Evolutionary conservation across 768 basidiomycete species (phyloP).

Genomic region (Lyophyllum decastes): DNA sequence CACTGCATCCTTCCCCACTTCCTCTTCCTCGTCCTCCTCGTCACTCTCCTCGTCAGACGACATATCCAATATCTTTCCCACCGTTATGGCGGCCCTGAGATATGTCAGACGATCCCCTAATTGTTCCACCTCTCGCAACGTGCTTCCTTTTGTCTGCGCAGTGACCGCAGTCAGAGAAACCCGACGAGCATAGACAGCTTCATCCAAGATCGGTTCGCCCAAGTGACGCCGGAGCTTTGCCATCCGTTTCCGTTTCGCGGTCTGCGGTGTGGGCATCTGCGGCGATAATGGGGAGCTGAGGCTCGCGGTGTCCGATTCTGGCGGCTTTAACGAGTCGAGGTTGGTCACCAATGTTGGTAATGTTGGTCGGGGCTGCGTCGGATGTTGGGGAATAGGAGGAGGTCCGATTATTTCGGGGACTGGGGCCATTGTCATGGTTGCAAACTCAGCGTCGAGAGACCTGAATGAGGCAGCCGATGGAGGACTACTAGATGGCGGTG

Average conservation of each 20-base stretch:
- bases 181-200: constrained; percentile 7
- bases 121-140: neutral
- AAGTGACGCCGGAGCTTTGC: constrained; percentile 34
- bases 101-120: constrained; percentile 4
- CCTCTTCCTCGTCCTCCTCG: neutral
- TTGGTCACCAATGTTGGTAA: neutral
- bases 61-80: constrained; percentile 14
- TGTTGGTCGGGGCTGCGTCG: neutral
- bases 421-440: neutral
- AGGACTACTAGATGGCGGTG: constrained; percentile 8
- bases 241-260: constrained; percentile 27
- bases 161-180: neutral
- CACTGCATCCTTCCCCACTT: constrained; percentile 15
- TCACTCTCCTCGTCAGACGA: constrained; percentile 13
- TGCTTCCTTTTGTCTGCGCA: neutral
- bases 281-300: constrained; percentile 15
- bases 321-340: neutral
- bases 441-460: neutral
- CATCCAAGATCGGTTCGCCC: constrained; percentile 28
- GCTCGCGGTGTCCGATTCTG: constrained; percentile 1
- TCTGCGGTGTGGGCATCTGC: constrained; percentile 26
- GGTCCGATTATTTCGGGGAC: neutral
- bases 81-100: constrained; percentile 8
- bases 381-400: neutral
- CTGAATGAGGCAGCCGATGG: neutral